Conservation (phyloP, 441 rosid genomes). For the Populus hybrid region DNA sequence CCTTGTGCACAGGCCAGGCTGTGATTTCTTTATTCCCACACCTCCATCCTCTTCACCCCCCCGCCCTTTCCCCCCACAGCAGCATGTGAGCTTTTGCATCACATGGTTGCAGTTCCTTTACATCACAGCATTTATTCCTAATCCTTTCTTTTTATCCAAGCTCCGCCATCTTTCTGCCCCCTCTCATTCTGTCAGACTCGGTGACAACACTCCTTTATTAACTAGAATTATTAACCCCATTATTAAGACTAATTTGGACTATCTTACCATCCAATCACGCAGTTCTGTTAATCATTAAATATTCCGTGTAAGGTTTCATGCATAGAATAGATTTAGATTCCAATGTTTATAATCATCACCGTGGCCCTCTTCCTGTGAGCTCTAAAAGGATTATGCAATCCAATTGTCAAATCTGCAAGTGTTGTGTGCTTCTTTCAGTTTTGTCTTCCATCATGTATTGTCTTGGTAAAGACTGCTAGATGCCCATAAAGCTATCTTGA, state of each 20-base stretch:
- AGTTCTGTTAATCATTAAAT: conserved; percentile 21
- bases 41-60: not conserved
- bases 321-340: conserved; percentile 36
- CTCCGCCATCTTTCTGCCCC: conserved; percentile 27
- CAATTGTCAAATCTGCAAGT: conserved; percentile 4
- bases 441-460: conserved; percentile 23
- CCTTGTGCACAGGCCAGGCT: conserved; percentile 5
- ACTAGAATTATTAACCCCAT: conserved; percentile 28
- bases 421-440: conserved; percentile 2
- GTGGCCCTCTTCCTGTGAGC: conserved; percentile 33
- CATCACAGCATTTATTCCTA: conserved; percentile 29
- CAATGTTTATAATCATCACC: conserved; percentile 29
- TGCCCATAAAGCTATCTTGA: not conserved
- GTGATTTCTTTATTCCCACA: conserved; percentile 28
- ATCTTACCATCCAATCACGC: conserved; percentile 24
- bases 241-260: conserved; percentile 23
- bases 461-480: not conserved
- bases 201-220: conserved; percentile 9
- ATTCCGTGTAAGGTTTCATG: conserved; percentile 10
- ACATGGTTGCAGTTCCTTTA: conserved; percentile 44
- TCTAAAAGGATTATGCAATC: conserved; percentile 24
- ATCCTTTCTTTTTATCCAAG: conserved; percentile 22
- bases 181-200: conserved; percentile 27
- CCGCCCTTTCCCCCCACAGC: not conserved
- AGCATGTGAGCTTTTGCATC: conserved; percentile 37